Evolutionary conservation across 352 stramenopile genomes (phyloP), one percentile per base, ranked within the genome.

Genomic region (Phytophthora pini): DNA sequence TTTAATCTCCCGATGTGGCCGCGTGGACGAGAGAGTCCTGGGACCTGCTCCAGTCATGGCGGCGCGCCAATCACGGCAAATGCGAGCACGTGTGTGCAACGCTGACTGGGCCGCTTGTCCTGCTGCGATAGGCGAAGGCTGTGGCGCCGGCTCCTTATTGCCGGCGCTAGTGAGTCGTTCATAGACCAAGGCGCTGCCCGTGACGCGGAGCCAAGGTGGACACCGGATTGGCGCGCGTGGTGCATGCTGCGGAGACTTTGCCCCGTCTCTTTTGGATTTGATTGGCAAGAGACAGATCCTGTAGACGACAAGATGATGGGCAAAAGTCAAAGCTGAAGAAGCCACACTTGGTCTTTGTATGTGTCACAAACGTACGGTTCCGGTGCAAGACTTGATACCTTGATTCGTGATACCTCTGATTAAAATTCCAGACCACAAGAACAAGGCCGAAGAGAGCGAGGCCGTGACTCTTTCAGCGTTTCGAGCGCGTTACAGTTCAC

Each of bases 301-400:
- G 63, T 71, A 39, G 63, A 66, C 63, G 63, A 71, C 20, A 56
- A 40, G 50, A 46, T 43, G 61, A 70, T 70, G 61, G 45, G 61
- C 61, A 44, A 24, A n/a, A 51, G 48, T 45, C 15, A 49, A 55
- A 53, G 24, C 40, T 65, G 57, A 65, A 54, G 57, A 45, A 26
- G 20, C 15, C 24, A 39, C 9, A 60, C 47, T 70, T 70, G 39
- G 2, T 9, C 5, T 70, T 59, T 60, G 56, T 70, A 65, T 29
- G 26, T 5, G 27, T 11, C 24, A 39, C 45, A 65, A 31, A 56
- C 48, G 24, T 70, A 57, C 63, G 36, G 63, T 70, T 70, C 49
- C 54, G 52, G 59, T 66, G 59, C 50, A 56, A 24, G 60, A 55
- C 47, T 24, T 5, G 39, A 22, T n/a, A 50, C 31, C 15, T 5